Percentiles rank a stretch among this genome's conserved stretches.
These are phyloP conservation scores for Lentinula edodes DNA, from an alignment of 768 basidiomycete species.

Conservation along the genomic window DNA sequence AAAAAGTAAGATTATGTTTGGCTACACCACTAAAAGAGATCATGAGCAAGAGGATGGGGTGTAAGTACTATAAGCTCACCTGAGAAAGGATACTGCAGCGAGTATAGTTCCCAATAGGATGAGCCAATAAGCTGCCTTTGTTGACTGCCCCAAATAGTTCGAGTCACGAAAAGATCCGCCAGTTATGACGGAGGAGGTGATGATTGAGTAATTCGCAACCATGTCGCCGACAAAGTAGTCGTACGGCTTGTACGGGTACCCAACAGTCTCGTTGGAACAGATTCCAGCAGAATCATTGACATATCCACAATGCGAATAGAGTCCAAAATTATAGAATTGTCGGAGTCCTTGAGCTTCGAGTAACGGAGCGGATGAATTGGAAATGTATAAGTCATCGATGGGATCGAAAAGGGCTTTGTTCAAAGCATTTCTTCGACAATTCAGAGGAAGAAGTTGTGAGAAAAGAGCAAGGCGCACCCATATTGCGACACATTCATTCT, in stretches of 20 bases:
- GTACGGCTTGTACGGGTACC: constrained; percentile 60
- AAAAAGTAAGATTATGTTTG: constrained; percentile 60
- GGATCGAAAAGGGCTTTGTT: constrained; percentile 47
- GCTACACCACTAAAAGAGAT: constrained; percentile 49
- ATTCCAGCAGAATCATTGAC: constrained; percentile 51
- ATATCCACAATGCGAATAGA: constrained; percentile 78
- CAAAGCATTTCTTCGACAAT: constrained; percentile 41
- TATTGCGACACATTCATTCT: constrained; percentile 66
- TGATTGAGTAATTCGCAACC: constrained; percentile 51
- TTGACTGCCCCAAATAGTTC: constrained; percentile 53
- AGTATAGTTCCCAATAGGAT: constrained; percentile 67
- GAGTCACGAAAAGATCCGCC: constrained; percentile 54
- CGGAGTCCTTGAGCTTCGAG: constrained; percentile 53
- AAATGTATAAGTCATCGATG: constrained; percentile 60
- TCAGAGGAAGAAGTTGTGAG: constrained; percentile 3
- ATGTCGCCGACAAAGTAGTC: constrained; percentile 62
- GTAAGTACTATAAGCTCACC: constrained; percentile 37
- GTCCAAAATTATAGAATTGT: constrained; percentile 70
- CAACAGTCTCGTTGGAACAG: constrained; percentile 59
- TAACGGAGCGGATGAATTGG: constrained; percentile 59
- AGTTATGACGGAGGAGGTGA: constrained; percentile 49
- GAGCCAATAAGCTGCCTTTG: constrained; percentile 72
- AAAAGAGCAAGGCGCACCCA: constrained; percentile 40
- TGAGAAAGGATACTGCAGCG: constrained; percentile 57
- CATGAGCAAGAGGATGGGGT: constrained; percentile 5